phyloP scores from a whole-genome alignment of 441 rosid species.

The Croton laevigatus region DNA sequence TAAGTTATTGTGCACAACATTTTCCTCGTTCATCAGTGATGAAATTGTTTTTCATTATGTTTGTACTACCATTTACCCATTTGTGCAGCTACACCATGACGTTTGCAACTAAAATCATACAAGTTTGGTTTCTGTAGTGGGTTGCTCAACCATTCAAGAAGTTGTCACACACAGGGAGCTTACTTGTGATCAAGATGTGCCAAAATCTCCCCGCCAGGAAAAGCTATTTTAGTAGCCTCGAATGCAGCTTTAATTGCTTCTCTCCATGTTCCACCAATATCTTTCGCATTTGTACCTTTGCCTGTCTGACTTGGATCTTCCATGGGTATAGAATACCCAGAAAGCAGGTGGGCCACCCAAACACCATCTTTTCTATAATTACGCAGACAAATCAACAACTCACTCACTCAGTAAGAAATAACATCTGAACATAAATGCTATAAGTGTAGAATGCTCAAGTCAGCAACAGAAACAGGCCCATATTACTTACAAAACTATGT shows the following conservation, averaged over 20 bases:
- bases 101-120: not conserved
- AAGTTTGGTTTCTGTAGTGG: not conserved
- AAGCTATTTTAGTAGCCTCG: constrained; percentile 70
- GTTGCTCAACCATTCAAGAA: not conserved
- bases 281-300: constrained; percentile 28
- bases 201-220: constrained; percentile 67
- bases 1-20: not conserved
- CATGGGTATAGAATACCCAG: constrained; percentile 77
- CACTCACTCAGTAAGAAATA: not conserved
- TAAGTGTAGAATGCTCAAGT: constrained; percentile 1
- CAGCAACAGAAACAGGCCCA: constrained; percentile 1
- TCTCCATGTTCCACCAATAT: constrained; percentile 67
- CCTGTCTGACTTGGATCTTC: constrained; percentile 55
- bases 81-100: not conserved
- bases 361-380: constrained; percentile 57
- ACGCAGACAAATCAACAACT: not conserved
- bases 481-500: constrained; percentile 61
- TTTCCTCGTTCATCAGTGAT: not conserved
- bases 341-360: constrained; percentile 86
- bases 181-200: constrained; percentile 92
- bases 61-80: not conserved
- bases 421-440: not conserved
- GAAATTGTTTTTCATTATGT: not conserved
- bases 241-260: constrained; percentile 59
- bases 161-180: constrained; percentile 13